These are phyloP conservation scores for Psilocybe mexicana DNA, from an alignment of 1,284 basidiomycete species.

Conservation along the genomic window DNA sequence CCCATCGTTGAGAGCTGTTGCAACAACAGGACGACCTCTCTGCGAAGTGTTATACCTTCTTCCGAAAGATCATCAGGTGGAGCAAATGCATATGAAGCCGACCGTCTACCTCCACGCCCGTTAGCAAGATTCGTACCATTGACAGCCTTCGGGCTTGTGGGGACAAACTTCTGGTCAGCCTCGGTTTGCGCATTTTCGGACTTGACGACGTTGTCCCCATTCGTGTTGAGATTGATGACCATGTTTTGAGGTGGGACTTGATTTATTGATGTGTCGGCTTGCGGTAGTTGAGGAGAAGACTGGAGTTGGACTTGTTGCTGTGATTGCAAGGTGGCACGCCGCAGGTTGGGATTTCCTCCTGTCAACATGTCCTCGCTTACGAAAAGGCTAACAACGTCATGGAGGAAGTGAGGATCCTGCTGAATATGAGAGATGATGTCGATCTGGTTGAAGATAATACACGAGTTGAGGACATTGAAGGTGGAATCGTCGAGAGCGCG, in stretches of 20 bases:
- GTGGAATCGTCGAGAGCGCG: slow-evolving; percentile 94
- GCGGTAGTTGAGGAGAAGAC: background rate
- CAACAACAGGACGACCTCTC: slow-evolving; percentile 82
- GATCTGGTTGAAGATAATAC: slow-evolving; percentile 98
- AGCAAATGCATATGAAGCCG: slow-evolving; percentile 47
- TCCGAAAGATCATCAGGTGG: slow-evolving; percentile 51
- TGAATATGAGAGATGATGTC: slow-evolving; percentile 95
- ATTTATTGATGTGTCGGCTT: background rate
- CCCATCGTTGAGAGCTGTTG: slow-evolving; percentile 95
- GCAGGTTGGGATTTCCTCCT: slow-evolving; percentile 23
- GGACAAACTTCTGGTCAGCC: slow-evolving; percentile 34
- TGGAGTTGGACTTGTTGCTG: slow-evolving; percentile 24
- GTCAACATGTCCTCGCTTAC: slow-evolving; percentile 64
- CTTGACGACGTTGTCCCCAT: slow-evolving; percentile 27
- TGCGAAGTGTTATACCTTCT: slow-evolving; percentile 53
- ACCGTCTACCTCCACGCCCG: slow-evolving; percentile 26
- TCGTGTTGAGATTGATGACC: slow-evolving; percentile 33
- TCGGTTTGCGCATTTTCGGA: slow-evolving; percentile 32
- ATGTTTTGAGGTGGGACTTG: slow-evolving; percentile 24
- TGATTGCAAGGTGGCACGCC: slow-evolving; percentile 21
- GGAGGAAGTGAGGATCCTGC: slow-evolving; percentile 73
- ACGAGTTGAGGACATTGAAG: slow-evolving; percentile 95
- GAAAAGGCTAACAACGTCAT: slow-evolving; percentile 79
- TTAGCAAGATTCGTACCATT: slow-evolving; percentile 31
- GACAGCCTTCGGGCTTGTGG: slow-evolving; percentile 24